Percentiles rank a stretch among this genome's conserved stretches.
Conservation (phyloP, 345 rosid species). For the Eucalyptus albens region DNA sequence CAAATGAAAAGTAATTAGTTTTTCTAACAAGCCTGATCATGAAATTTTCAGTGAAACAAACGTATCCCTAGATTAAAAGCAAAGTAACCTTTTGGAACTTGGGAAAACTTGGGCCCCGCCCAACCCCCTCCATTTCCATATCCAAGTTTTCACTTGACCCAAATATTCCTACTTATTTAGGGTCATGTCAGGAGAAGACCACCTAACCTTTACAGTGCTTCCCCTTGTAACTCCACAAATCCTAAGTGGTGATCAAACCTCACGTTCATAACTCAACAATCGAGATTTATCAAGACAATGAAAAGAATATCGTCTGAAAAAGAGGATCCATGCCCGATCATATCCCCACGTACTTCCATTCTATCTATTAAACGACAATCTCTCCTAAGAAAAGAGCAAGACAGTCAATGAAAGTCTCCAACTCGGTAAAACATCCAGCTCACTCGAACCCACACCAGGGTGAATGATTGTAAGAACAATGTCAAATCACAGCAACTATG, state of each 20-base stretch:
- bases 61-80: not conserved
- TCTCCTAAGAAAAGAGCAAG: not conserved
- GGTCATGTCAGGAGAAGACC: not conserved
- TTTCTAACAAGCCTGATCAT: not conserved
- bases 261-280: not conserved
- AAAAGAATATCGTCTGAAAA: not conserved
- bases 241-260: not conserved
- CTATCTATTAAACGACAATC: not conserved
- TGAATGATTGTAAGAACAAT: not conserved
- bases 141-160: not conserved
- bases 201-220: not conserved
- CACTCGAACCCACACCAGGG: not conserved
- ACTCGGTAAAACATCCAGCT: not conserved
- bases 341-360: not conserved
- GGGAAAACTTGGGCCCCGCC: not conserved
- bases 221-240: not conserved
- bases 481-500: not conserved
- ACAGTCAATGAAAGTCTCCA: not conserved
- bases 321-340: not conserved
- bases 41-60: not conserved
- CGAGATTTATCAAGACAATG: not conserved
- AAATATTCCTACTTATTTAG: not conserved
- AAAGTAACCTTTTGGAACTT: not conserved
- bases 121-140: not conserved
- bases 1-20: not conserved